Percentiles rank a stretch among this genome's conserved stretches.
Evolutionary conservation across 352 stramenopile genomes (phyloP).

Genomic region (Phytophthora vignae): DNA sequence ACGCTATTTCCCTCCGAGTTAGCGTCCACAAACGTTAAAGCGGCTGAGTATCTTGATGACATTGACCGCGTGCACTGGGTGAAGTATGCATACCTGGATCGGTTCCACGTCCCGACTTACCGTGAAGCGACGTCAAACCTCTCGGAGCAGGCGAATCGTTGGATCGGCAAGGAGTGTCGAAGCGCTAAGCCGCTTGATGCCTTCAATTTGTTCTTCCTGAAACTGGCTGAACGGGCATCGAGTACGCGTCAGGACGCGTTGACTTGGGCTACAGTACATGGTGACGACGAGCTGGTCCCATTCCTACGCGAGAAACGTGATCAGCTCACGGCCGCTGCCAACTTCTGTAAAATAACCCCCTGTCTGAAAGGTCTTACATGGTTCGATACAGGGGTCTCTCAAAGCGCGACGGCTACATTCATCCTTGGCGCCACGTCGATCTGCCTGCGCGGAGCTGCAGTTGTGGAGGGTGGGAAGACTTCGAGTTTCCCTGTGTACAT

Average conservation of each 20-base stretch:
- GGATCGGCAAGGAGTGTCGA: neutral
- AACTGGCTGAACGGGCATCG: neutral
- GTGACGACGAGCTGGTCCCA: neutral
- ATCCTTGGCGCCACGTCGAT: neutral
- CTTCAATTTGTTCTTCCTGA: neutral
- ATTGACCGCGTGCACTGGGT: neutral
- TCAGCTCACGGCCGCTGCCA: neutral
- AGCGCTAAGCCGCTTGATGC: neutral
- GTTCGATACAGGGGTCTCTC: neutral
- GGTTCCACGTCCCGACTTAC: neutral
- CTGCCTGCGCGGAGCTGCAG: neutral
- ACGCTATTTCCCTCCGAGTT: neutral
- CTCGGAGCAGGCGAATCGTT: neutral
- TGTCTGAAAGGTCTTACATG: neutral
- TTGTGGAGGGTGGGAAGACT: neutral
- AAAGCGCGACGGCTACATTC: neutral
- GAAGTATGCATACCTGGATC: neutral
- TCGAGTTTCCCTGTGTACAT: neutral
- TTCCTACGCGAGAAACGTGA: neutral
- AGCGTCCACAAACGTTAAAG: neutral
- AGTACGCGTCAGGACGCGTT: neutral
- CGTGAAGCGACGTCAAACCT: neutral
- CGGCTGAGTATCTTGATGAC: neutral
- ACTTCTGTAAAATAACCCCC: neutral
- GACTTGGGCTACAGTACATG: neutral